phyloP scores from a whole-genome alignment of 2,329 filamentous ascomycete species.

The Xylariaceae sp. region DNA sequence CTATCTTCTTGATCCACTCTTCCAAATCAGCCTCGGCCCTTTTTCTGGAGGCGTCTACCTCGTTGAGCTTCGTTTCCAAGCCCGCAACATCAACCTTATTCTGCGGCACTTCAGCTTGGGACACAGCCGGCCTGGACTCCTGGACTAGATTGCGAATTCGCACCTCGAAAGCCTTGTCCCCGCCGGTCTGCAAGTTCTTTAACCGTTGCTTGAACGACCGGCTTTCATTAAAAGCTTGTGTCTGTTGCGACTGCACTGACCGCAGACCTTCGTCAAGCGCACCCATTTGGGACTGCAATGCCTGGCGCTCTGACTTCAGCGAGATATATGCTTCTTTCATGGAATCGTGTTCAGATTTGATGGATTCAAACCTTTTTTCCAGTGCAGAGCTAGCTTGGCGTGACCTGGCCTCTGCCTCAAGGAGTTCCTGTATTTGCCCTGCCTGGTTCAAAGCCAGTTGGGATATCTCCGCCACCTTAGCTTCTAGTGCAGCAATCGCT shows the following conservation, averaged over 20 bases:
- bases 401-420: conserved; percentile 7
- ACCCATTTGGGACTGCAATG: conserved; percentile 1
- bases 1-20: background rate
- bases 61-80: background rate
- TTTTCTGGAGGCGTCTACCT: background rate
- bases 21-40: background rate
- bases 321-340: conserved; percentile 11
- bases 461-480: conserved; percentile 19
- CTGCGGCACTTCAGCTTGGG: background rate
- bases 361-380: background rate
- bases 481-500: conserved; percentile 18
- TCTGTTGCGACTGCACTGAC: conserved; percentile 6
- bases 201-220: conserved; percentile 11
- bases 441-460: conserved; percentile 12
- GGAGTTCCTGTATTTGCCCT: conserved; percentile 14
- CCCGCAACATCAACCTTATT: background rate
- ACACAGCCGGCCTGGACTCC: background rate
- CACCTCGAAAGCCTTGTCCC: too few species aligned
- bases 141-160: too few species aligned
- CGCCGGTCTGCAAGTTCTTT: conserved; percentile 1
- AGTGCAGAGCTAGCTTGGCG: conserved; percentile 2
- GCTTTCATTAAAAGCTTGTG: conserved; percentile 5
- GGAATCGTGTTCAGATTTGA: conserved; percentile 6
- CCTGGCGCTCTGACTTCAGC: conserved; percentile 12
- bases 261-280: background rate